Evolutionary conservation across 2,329 filamentous ascomycete genomes (phyloP).

Genomic region (Fusarium cicatricum): DNA sequence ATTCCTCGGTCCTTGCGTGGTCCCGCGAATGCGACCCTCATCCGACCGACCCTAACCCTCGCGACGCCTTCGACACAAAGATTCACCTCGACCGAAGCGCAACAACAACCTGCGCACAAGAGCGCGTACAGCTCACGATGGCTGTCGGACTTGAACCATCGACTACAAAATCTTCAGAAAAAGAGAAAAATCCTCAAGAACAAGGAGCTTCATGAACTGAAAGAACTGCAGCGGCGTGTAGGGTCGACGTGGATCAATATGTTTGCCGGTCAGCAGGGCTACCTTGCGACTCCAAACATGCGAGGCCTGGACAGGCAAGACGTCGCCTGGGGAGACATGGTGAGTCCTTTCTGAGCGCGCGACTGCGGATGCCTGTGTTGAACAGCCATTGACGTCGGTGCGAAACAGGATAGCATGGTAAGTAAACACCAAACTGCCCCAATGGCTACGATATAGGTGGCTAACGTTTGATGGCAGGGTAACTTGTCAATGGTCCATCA

Average conservation of each 20-base stretch:
- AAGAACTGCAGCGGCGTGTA: not conserved
- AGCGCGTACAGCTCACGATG: not conserved
- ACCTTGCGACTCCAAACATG: slow-evolving; percentile 66
- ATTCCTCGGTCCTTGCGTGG: not conserved
- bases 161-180: not conserved
- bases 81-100: not conserved
- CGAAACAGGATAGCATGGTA: slow-evolving; percentile 61
- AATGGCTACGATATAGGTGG: not conserved
- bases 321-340: slow-evolving; percentile 89
- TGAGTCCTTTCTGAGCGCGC: slow-evolving; percentile 52
- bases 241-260: slow-evolving; percentile 68
- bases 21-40: not conserved
- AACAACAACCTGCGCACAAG: not conserved
- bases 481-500: not conserved
- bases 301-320: slow-evolving; percentile 70
- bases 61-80: not conserved
- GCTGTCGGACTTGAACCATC: not conserved
- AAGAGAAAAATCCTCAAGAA: slow-evolving; percentile 3
- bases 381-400: not conserved
- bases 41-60: not conserved
- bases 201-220: not conserved
- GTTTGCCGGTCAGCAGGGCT: slow-evolving; percentile 78
- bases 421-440: slow-evolving; percentile 38
- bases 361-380: too few relatives aligned
- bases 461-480: slow-evolving; percentile 3